Evolutionary conservation across 2,329 filamentous ascomycete species (phyloP).

Genomic region (Nigrospora oryzae): DNA sequence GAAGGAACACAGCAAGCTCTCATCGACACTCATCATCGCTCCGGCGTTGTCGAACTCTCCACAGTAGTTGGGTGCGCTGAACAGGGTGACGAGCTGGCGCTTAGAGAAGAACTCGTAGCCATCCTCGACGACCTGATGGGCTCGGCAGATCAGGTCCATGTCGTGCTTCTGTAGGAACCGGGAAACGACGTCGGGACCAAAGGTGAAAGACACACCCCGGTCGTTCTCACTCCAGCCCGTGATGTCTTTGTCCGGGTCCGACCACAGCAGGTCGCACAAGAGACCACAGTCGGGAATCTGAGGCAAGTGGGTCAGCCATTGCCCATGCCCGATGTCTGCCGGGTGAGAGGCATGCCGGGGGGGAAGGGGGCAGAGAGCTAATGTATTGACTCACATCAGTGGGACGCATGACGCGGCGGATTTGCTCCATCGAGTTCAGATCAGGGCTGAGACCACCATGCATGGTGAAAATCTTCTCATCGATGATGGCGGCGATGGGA

Average conservation of each 20-base stretch:
- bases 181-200: constrained; percentile 93
- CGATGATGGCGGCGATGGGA: constrained; percentile 96
- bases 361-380: background rate
- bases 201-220: constrained; percentile 96
- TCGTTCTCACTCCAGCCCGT: constrained; percentile 99
- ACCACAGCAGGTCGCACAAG: constrained; percentile 96
- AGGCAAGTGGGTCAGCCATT: background rate
- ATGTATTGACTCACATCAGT: constrained; percentile 71
- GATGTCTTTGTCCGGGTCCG: constrained; percentile 97
- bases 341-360: constrained; percentile 5
- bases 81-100: constrained; percentile 91
- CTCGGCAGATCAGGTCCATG: constrained; percentile 98
- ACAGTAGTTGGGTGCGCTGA: constrained; percentile 98
- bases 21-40: constrained; percentile 99
- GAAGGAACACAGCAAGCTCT: constrained; percentile 97
- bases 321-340: constrained; percentile 13
- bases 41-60: constrained; percentile 99
- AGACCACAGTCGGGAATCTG: constrained; percentile 97
- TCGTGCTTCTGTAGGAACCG: constrained; percentile 98
- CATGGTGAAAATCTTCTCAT: constrained; percentile 99
- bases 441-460: constrained; percentile 95
- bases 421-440: constrained; percentile 99
- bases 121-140: constrained; percentile 97
- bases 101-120: constrained; percentile 99
- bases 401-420: constrained; percentile 95